Evolutionary conservation across 2,329 filamentous ascomycete species (phyloP).

Genomic region (Beauveria asiatica): DNA sequence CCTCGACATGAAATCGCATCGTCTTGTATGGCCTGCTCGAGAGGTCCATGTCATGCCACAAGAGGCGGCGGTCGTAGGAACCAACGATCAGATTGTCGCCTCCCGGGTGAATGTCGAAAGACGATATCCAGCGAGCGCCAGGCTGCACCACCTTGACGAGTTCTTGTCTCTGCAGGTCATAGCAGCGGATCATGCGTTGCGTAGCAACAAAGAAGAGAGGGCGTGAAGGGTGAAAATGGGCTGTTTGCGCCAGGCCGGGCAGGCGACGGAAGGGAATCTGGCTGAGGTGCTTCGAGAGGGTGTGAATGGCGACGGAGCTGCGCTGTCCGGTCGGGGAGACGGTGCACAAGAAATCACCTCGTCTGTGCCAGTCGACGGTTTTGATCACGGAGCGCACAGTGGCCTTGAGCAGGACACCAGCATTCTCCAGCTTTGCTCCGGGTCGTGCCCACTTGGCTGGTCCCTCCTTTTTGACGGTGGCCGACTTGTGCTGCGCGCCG

Average conservation of each 20-base stretch:
- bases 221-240: slow-evolving; percentile 88
- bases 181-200: slow-evolving; percentile 84
- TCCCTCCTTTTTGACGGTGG: slow-evolving; percentile 59
- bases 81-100: slow-evolving; percentile 93
- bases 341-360: slow-evolving; percentile 89
- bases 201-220: slow-evolving; percentile 95
- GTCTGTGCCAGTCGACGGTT: slow-evolving; percentile 85
- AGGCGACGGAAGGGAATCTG: slow-evolving; percentile 82
- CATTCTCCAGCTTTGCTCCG: slow-evolving; percentile 60
- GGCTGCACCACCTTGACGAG: slow-evolving; percentile 90
- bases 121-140: slow-evolving; percentile 87
- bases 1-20: slow-evolving; percentile 86
- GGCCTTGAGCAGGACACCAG: slow-evolving; percentile 71
- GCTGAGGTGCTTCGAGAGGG: slow-evolving; percentile 86
- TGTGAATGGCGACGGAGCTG: slow-evolving; percentile 86
- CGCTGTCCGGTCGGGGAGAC: slow-evolving; percentile 74
- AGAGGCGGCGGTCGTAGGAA: slow-evolving; percentile 83
- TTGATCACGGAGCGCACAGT: slow-evolving; percentile 77
- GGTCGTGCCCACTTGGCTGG: slow-evolving; percentile 80
- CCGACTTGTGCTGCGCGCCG: slow-evolving; percentile 45
- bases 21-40: slow-evolving; percentile 91
- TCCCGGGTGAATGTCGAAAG: slow-evolving; percentile 84
- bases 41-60: slow-evolving; percentile 96
- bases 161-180: slow-evolving; percentile 86
- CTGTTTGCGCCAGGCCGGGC: slow-evolving; percentile 72